These are phyloP conservation scores for Allomyces macrogynus DNA, from an alignment of 192 early-diverging fungal species.

Conservation along the genomic window DNA sequence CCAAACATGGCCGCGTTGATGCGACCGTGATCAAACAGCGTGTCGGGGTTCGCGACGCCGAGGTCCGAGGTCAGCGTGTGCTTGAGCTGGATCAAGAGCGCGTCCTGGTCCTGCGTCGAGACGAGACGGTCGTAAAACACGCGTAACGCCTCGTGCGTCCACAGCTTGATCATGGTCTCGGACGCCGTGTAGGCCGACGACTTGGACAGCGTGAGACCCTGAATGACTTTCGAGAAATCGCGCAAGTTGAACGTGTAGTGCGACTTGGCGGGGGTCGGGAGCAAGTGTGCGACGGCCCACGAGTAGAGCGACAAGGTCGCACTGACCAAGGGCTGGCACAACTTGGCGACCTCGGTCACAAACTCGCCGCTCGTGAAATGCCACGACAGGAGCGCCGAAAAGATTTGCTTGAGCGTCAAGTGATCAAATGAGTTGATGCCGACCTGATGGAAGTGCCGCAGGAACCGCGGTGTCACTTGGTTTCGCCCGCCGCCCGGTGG, in stretches of 20 bases:
- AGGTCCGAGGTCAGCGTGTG: conserved; percentile 65
- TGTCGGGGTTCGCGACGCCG: conserved; percentile 50
- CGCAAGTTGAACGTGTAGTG: conserved; percentile 98
- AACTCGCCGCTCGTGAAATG: conserved; percentile 80
- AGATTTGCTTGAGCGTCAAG: conserved; percentile 81
- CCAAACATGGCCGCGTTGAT: not conserved
- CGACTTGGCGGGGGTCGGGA: conserved; percentile 94
- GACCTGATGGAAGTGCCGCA: conserved; percentile 85
- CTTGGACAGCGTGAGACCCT: conserved; percentile 86
- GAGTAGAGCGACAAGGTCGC: conserved; percentile 94
- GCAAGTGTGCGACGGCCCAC: conserved; percentile 61
- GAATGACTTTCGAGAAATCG: conserved; percentile 95
- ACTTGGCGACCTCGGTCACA: conserved; percentile 65
- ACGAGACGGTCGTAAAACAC: conserved; percentile 98
- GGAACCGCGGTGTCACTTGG: conserved; percentile 82
- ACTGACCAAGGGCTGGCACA: conserved; percentile 36
- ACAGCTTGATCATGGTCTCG: conserved; percentile 78
- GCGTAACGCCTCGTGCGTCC: conserved; percentile 94
- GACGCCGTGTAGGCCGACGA: conserved; percentile 51
- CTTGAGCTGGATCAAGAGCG: conserved; percentile 78
- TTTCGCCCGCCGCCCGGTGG: conserved; percentile 98
- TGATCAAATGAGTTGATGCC: conserved; percentile 96
- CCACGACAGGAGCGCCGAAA: conserved; percentile 73
- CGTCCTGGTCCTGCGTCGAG: conserved; percentile 56
- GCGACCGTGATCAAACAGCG: conserved; percentile 61